These are phyloP conservation scores for Huiozyma sinensis DNA, from an alignment of 805 yeast genomes.

Conservation along the genomic window DNA sequence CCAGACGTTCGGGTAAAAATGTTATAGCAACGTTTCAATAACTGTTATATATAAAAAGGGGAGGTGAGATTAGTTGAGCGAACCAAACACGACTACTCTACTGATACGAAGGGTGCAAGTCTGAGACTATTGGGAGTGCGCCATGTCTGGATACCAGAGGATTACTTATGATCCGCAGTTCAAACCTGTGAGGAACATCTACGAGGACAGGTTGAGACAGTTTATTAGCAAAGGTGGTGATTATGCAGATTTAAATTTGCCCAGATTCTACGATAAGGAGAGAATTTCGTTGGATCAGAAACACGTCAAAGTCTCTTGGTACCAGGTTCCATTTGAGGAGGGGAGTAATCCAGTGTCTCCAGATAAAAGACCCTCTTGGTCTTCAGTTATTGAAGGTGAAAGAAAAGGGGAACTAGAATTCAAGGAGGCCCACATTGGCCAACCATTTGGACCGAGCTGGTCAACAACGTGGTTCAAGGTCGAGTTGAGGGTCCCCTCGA, in stretches of 20 bases:
- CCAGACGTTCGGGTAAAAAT: too few species aligned
- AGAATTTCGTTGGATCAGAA: slow-evolving; percentile 35
- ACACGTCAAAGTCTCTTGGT: slow-evolving; percentile 49
- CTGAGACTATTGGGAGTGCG: background rate
- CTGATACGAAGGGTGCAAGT: background rate
- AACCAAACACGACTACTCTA: background rate
- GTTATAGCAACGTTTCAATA: too few species aligned
- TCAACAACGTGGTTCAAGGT: slow-evolving; percentile 89
- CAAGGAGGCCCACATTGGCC: slow-evolving; percentile 54
- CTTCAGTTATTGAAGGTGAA: slow-evolving; percentile 17
- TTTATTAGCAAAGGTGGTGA: slow-evolving; percentile 65
- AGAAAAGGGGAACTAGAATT: slow-evolving; percentile 30
- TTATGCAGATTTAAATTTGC: slow-evolving; percentile 60
- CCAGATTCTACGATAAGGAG: slow-evolving; percentile 63
- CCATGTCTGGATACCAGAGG: slow-evolving; percentile 3
- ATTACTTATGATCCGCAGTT: slow-evolving; percentile 40
- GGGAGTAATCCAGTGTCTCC: slow-evolving; percentile 33
- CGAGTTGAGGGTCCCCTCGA: slow-evolving; percentile 48
- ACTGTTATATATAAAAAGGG: too few species aligned
- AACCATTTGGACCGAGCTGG: slow-evolving; percentile 91
- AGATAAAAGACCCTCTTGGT: slow-evolving; percentile 28
- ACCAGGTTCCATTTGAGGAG: slow-evolving; percentile 54
- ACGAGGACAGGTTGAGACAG: slow-evolving; percentile 47
- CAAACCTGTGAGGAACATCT: slow-evolving; percentile 55
- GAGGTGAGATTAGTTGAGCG: too few species aligned